phyloP scores from a whole-genome alignment of 371 early-diverging fungal species.

The Mycotypha africana region DNA sequence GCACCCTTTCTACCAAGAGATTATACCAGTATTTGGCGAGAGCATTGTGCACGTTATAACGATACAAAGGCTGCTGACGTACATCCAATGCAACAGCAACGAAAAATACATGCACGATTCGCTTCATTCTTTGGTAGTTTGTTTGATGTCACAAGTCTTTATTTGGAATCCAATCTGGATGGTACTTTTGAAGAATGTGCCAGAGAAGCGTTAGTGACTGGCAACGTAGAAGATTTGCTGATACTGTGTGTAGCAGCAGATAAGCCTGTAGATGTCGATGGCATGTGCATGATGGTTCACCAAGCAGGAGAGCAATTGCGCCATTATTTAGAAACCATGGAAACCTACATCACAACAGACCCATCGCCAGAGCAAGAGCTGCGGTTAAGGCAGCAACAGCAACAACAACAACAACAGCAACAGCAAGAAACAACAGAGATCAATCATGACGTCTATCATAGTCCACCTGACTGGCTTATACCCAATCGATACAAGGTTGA shows the following conservation, averaged over 20 bases:
- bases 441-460: background rate
- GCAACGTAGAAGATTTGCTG: constrained; percentile 34
- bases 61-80: too few species aligned
- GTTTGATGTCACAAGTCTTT: constrained; percentile 38
- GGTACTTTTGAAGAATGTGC: constrained; percentile 46
- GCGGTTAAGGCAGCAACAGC: constrained; percentile 10
- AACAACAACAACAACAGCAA: background rate
- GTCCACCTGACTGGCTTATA: constrained; percentile 43
- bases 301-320: constrained; percentile 39
- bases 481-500: constrained; percentile 39
- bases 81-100: too few species aligned
- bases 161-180: constrained; percentile 39
- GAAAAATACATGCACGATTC: constrained; percentile 23
- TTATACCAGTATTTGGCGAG: constrained; percentile 37
- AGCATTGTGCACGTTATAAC: too few species aligned
- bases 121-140: constrained; percentile 38
- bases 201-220: constrained; percentile 38
- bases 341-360: constrained; percentile 21
- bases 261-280: constrained; percentile 32
- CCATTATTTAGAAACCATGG: constrained; percentile 33
- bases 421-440: too few species aligned
- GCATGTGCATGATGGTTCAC: constrained; percentile 38
- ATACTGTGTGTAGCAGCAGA: constrained; percentile 35
- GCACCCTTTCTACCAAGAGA: constrained; percentile 49
- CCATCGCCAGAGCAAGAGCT: constrained; percentile 32